These are phyloP conservation scores for Kwoniella bestiolae DNA, from an alignment of 768 basidiomycete genomes.

Conservation along the genomic window DNA sequence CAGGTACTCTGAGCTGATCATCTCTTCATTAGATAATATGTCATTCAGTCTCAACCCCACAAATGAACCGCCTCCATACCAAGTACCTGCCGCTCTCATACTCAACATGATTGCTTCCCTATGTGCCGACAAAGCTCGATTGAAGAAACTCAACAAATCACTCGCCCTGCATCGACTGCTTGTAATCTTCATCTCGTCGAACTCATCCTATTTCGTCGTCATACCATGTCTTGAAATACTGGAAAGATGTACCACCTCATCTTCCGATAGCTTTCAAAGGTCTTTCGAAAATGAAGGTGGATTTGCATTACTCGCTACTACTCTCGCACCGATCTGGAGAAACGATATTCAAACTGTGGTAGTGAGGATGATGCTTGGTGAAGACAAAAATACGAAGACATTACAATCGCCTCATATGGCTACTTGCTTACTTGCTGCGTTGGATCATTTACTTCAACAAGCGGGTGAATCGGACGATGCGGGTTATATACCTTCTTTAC, in stretches of 20 bases:
- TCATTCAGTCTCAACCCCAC: conserved; percentile 13
- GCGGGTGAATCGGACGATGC: conserved; percentile 39
- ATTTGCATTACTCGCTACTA: conserved; percentile 73
- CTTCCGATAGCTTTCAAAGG: conserved; percentile 72
- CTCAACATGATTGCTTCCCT: conserved; percentile 69
- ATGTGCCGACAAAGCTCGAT: conserved; percentile 64
- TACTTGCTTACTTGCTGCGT: conserved; percentile 70
- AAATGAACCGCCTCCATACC: conserved; percentile 40
- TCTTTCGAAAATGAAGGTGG: conserved; percentile 86
- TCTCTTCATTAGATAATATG: conserved; percentile 18
- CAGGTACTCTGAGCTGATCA: background rate
- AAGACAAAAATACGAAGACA: conserved; percentile 25
- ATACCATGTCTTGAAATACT: conserved; percentile 50
- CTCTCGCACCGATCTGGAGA: conserved; percentile 73
- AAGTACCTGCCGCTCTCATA: conserved; percentile 59
- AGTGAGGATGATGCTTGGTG: conserved; percentile 71
- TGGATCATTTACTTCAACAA: conserved; percentile 65
- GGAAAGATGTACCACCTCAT: conserved; percentile 56
- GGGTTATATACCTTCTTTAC: conserved; percentile 16
- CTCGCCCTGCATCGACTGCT: conserved; percentile 79
- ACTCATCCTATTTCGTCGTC: conserved; percentile 64
- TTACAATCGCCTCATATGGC: conserved; percentile 60
- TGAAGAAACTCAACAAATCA: conserved; percentile 71
- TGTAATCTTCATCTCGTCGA: conserved; percentile 76
- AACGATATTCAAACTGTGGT: conserved; percentile 68